Evolutionary conservation across 345 rosid species (phyloP).

Genomic region (Pugionium dolabratum): DNA sequence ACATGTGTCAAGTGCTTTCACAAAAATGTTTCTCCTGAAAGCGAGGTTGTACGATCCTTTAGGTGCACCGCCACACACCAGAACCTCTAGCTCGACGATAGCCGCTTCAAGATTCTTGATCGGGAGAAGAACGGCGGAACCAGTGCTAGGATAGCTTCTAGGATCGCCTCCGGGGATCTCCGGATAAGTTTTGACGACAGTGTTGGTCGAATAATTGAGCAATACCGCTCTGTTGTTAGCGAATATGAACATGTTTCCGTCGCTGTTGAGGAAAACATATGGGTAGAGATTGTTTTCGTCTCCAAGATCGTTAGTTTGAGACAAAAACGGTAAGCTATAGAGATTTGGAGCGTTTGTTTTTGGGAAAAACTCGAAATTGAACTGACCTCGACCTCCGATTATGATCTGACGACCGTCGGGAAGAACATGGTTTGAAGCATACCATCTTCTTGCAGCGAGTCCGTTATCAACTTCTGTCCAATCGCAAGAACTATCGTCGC

Average conservation of each 20-base stretch:
- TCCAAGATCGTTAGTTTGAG: slow-evolving; percentile 52
- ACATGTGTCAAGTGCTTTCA: slow-evolving; percentile 46
- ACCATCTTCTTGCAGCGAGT: slow-evolving; percentile 48
- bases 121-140: slow-evolving; percentile 79
- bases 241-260: slow-evolving; percentile 72
- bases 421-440: slow-evolving; percentile 66
- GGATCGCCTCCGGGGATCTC: slow-evolving; percentile 74
- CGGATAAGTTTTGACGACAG: slow-evolving; percentile 62
- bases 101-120: slow-evolving; percentile 50
- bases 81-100: too few relatives aligned
- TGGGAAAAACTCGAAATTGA: slow-evolving; percentile 71
- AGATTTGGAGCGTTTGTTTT: slow-evolving; percentile 43
- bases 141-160: slow-evolving; percentile 74
- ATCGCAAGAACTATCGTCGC: slow-evolving; percentile 50
- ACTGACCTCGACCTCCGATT: slow-evolving; percentile 67
- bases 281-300: too few relatives aligned
- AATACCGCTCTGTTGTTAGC: slow-evolving; percentile 74
- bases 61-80: slow-evolving; percentile 73
- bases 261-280: slow-evolving; percentile 70
- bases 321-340: slow-evolving; percentile 52
- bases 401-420: slow-evolving; percentile 70
- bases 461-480: slow-evolving; percentile 60
- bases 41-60: slow-evolving; percentile 47
- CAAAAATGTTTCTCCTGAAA: too few relatives aligned
- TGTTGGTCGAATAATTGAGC: slow-evolving; percentile 45